Conservation (phyloP, 305 asterid species). For the Caryopteris hybrid region DNA sequence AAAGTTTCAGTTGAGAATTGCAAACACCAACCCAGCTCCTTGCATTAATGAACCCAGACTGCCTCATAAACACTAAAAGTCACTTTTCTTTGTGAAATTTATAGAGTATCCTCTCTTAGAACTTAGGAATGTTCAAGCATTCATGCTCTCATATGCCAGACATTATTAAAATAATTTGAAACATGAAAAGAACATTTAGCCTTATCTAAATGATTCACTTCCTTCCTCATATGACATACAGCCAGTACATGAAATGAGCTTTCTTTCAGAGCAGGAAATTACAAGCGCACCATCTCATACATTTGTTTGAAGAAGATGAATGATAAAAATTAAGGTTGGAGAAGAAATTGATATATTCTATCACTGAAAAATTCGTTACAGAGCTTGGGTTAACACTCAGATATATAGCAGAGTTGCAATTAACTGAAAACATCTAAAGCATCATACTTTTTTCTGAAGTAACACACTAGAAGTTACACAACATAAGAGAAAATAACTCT, state of each 20-base stretch:
- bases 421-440: neutral
- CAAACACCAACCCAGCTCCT: neutral
- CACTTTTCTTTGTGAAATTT: neutral
- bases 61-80: neutral
- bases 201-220: neutral
- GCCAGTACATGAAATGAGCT: neutral
- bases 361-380: neutral
- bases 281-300: neutral
- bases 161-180: neutral
- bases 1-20: neutral
- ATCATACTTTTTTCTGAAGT: neutral
- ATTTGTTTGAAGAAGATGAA: neutral
- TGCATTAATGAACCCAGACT: neutral
- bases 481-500: slow-evolving; percentile 13
- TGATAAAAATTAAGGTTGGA: neutral
- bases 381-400: neutral
- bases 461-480: neutral
- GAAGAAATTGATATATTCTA: neutral
- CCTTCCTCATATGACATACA: slow-evolving; percentile 13
- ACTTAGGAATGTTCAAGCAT: neutral
- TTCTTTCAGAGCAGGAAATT: neutral
- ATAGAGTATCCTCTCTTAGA: neutral
- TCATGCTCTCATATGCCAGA: neutral
- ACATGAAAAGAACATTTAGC: neutral
- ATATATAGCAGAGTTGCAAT: neutral